Base-by-base conservation (phyloP, 306 rosid genomes). In the Glycyrrhiza uralensis region DNA sequence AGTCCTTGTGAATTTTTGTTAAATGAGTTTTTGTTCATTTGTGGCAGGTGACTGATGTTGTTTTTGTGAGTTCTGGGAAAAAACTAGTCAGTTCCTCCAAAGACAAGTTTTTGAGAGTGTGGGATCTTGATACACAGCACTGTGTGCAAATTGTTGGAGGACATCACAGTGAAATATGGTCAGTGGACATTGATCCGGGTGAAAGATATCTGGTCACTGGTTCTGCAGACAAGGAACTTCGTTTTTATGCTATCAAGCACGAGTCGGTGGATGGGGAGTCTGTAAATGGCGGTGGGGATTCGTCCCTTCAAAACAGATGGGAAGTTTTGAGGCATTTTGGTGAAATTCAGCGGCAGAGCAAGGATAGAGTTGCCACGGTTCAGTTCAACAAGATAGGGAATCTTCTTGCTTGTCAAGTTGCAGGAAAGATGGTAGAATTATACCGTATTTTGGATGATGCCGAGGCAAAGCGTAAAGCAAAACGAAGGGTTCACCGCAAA, bases 61-160 rank as follows among this genome's bases (percentile, higher is more conserved):
- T 91, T 38, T 94, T 94, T 76, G 58, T 89, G 56, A 81, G 81
- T 78, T 85, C 85, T 63, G 96, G 88, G 46, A 94, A 91, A 84
- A 91, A 85, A 69, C 87, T 94, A 12, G 87, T 94, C 32, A 91
- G 89, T 66, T 91, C 97, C 39, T 94, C 98, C 22, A 94, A 94
- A 79, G 98, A 94, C 77, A 91, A 89, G 79, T 91, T 89, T 65
- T 84, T 94, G 82, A 89, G 97, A 86, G 98, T 91, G 44, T 94
- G 98, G 98, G 97, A 89, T 85, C 90, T 91, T 71, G 98, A 94
- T 42, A 94, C 94, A n/a, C 96, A 94, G 83, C 94, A 91, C 66
- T 94, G 98, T 70, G 87, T 91, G 88, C 98, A 94, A 85, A 94
- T 88, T 73, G 88, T 91, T 39, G 85, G 96, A 58, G 97, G 97